A percentile compares a stretch with the other conserved stretches of the same genome.
Evolutionary conservation across 805 yeast genomes (phyloP).

Genomic region (Ogataea henricii): DNA sequence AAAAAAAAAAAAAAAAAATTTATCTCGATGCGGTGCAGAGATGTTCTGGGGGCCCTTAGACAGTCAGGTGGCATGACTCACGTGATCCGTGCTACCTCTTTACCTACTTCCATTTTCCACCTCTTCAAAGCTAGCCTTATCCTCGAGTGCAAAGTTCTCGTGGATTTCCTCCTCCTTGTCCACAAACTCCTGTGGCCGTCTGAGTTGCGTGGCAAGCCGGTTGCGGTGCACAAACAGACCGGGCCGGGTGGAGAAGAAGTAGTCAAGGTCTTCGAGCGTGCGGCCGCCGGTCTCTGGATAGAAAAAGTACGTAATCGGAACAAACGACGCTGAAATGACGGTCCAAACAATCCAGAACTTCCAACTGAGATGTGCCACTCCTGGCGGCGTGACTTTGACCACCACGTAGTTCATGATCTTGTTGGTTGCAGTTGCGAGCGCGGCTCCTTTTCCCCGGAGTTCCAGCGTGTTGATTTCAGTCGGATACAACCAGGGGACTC

Average conservation of each 20-base stretch:
- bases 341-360: constrained; percentile 18
- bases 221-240: constrained; percentile 12
- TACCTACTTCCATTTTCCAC: too few relatives aligned
- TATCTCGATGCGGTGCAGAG: too few relatives aligned
- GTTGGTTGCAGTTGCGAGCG: constrained; percentile 32
- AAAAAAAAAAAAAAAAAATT: too few relatives aligned
- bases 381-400: constrained; percentile 17
- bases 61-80: too few relatives aligned
- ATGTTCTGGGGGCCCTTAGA: too few relatives aligned
- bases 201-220: constrained; percentile 11
- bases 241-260: constrained; percentile 14
- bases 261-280: constrained; percentile 42
- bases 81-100: too few relatives aligned
- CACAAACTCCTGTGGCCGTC: constrained; percentile 17
- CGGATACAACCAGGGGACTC: constrained; percentile 29
- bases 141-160: constrained; percentile 4
- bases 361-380: constrained; percentile 17
- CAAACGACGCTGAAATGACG: constrained; percentile 15
- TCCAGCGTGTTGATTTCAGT: constrained; percentile 30
- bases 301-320: constrained; percentile 31
- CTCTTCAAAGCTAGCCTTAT: constrained; percentile 7
- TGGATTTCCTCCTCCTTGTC: constrained; percentile 14
- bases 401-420: constrained; percentile 22
- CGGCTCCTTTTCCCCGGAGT: constrained; percentile 32
- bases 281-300: constrained; percentile 51